Evolutionary conservation across 352 stramenopile species (phyloP).

Genomic region (Pythium phragmiticola): DNA sequence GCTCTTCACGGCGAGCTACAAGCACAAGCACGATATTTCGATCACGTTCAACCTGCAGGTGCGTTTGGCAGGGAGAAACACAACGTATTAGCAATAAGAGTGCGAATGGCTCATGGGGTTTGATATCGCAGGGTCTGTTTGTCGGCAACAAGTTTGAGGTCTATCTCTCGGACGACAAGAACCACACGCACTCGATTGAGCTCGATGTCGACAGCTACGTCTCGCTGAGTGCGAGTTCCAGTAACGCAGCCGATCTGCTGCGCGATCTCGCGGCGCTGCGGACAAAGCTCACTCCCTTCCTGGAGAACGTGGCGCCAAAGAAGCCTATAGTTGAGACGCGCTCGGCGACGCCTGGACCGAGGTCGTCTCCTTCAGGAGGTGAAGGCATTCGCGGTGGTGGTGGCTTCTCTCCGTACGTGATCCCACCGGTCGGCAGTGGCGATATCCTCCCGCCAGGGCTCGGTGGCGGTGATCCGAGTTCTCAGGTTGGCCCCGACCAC

Average conservation of each 20-base stretch:
- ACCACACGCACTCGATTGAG: constrained; percentile 73
- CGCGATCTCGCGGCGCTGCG: constrained; percentile 52
- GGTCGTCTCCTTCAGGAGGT: constrained; percentile 3
- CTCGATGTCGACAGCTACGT: constrained; percentile 51
- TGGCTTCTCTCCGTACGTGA: constrained; percentile 29
- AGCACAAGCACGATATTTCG: constrained; percentile 45
- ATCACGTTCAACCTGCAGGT: constrained; percentile 72
- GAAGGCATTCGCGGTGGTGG: constrained; percentile 4
- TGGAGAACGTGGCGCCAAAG: constrained; percentile 47
- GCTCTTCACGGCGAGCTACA: constrained; percentile 60
- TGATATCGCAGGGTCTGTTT: constrained; percentile 50
- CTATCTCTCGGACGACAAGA: constrained; percentile 67
- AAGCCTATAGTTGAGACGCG: constrained; percentile 27
- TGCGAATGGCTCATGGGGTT: not conserved
- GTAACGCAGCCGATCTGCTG: constrained; percentile 41
- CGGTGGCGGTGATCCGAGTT: constrained; percentile 63
- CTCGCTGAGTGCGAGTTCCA: constrained; percentile 25
- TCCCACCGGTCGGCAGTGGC: constrained; percentile 56
- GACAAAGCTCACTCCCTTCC: constrained; percentile 51
- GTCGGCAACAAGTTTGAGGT: constrained; percentile 77
- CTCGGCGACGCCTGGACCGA: not conserved
- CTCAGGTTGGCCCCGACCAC: constrained; percentile 73
- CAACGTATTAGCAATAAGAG: not conserved
- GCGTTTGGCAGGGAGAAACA: not conserved
- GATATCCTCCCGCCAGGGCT: constrained; percentile 63